Evolutionary conservation across 768 basidiomycete species (phyloP), one percentile per base, ranked within the genome.

Genomic region (Russula ochroleuca): DNA sequence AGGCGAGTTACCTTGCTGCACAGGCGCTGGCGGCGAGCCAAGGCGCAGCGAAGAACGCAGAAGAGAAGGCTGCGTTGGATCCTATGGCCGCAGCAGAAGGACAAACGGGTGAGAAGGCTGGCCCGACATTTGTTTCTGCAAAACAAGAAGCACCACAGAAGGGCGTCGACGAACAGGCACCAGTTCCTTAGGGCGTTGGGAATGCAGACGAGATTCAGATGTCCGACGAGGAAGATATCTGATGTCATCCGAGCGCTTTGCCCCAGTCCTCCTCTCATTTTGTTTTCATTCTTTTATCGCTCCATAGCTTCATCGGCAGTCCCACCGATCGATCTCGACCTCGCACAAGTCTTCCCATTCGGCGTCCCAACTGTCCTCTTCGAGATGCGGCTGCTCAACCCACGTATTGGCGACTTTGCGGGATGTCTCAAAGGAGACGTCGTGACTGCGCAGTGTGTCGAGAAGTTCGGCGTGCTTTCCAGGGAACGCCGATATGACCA

Each of bases 131-230:
- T 70, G 91, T 94, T 59, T 84, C 90, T 66, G 88, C 91, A 25
- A 87, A 80, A 69, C 67, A 71, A 43, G 81, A 80, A 19, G 53
- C 73, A n/a, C 69, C 75, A 28, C 49, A 67, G 28, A 81, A 80
- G 62, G 79, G 71, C 48, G 72, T 73, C 21, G 63, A 64, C 19
- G 63, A 64, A 38, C 37, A 33, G 38, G 25, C 51, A 40, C 37
- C 43, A 10, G 33, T 37, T 49, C 45, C 63, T 49, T 52, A 59
- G 31, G 28, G 72, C 62, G 75, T 59, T 33, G 75, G 70, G 33
- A 94, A 94, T 71, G 83, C 76, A 48, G 92, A 94, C 62, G 92
- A 94, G 76, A 94, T 94, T 64, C 90, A 88, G 65, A 92, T 94
- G 69, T 89, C 87, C 53, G 90, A 92, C 71, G 92, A 93, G 70